Evolutionary conservation across 345 rosid genomes (phyloP).

Genomic region (Chamaenerion angustifolium): DNA sequence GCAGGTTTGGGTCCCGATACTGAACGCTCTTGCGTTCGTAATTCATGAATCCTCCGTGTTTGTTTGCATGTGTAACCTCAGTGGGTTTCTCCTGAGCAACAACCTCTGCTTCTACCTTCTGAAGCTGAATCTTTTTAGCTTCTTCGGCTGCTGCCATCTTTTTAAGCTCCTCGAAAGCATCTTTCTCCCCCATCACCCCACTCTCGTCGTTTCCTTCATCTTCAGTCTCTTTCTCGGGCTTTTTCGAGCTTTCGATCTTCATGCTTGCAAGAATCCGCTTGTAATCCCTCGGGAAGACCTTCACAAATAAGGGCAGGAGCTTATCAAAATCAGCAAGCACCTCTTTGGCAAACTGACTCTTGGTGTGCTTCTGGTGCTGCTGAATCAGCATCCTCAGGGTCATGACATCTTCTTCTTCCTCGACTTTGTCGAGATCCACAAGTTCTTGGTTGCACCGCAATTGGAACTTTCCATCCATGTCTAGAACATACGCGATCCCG

Average conservation of each 20-base stretch:
- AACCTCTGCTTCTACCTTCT: conserved; percentile 20
- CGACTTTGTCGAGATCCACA: conserved; percentile 92
- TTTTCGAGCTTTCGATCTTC: conserved; percentile 42
- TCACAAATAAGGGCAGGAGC: conserved; percentile 65
- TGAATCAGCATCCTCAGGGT: conserved; percentile 92
- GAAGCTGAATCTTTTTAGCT: conserved; percentile 9
- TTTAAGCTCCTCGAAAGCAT: conserved; percentile 89
- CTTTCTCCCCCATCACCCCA: conserved; percentile 31
- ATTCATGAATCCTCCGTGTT: conserved; percentile 74
- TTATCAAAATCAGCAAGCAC: conserved; percentile 67
- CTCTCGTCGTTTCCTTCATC: conserved; percentile 45
- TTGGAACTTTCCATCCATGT: conserved; percentile 62
- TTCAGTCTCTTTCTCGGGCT: conserved; percentile 38
- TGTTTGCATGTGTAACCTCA: conserved; percentile 45
- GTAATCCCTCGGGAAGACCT: conserved; percentile 96
- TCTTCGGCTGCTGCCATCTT: conserved; percentile 62
- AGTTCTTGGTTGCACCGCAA: conserved; percentile 81
- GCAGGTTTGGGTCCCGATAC: conserved; percentile 80
- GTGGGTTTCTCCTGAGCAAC: conserved; percentile 40
- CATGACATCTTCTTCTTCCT: conserved; percentile 80
- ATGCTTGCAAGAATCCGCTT: conserved; percentile 71
- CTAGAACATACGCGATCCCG: conserved; percentile 88
- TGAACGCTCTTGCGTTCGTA: conserved; percentile 88
- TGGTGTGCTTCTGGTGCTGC: conserved; percentile 87
- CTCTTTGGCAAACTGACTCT: conserved; percentile 77